phyloP scores from a whole-genome alignment of 306 rosid genomes.

The Dicorynia guianensis region DNA sequence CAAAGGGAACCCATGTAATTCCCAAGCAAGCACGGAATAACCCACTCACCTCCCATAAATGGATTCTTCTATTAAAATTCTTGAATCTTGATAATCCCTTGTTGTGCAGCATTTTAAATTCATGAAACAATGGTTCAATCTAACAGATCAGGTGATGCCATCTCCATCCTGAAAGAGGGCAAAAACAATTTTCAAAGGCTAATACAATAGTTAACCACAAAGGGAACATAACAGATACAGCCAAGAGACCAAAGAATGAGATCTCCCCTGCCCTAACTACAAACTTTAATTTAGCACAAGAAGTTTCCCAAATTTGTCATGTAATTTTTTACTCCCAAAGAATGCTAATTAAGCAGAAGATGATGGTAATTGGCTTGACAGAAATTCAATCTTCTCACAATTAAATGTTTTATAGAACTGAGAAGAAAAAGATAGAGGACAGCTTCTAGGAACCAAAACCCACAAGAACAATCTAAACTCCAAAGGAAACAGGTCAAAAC shows the following conservation, averaged over 20 bases:
- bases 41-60: too few relatives aligned
- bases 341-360: not conserved
- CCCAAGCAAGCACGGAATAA: slow-evolving; percentile 20
- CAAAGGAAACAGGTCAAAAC: not conserved
- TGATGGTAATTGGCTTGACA: too few relatives aligned
- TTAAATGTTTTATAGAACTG: not conserved
- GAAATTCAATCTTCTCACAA: not conserved
- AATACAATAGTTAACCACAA: not conserved
- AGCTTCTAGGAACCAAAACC: not conserved
- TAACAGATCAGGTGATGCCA: not conserved
- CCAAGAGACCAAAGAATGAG: not conserved
- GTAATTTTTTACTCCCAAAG: not conserved
- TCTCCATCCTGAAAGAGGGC: not conserved
- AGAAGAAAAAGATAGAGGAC: not conserved
- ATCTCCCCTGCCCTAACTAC: not conserved
- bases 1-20: slow-evolving; percentile 27
- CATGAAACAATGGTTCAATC: not conserved
- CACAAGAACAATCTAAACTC: not conserved
- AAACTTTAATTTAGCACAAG: not conserved
- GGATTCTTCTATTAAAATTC: not conserved
- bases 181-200: too few relatives aligned
- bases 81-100: not conserved
- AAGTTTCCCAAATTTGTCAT: not conserved
- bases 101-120: not conserved
- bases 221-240: not conserved